Evolutionary conservation across 768 basidiomycete genomes (phyloP), one percentile per base, ranked within the genome.

Genomic region (Clathrus columnatus): DNA sequence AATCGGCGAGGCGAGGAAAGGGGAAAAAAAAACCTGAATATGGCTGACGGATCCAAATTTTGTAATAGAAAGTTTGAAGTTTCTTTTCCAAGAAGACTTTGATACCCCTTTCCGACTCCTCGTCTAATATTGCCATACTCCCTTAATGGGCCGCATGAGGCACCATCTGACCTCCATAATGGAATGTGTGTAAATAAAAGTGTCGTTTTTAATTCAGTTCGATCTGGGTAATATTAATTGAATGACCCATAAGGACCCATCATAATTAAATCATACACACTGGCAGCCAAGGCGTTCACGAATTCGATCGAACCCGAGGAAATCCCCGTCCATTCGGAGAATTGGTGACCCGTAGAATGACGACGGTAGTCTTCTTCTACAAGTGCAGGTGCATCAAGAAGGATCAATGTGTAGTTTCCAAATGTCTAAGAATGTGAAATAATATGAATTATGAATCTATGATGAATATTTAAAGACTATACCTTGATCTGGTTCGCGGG

Each of bases 181-280:
- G 94, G 94, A 48, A 97, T 91, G 65, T 97, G 94, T 2, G 80
- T 85, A 56, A 96, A 80, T 26, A 95, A 72, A 20, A 94, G 72
- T n/a, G 78, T 68, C 0, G 87, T 84, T 36, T 36, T 36, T 30
- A 75, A 69, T 18, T 54, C 60, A 54, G 67, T 61, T 32, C 61
- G 60, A 24, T 64, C 73, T 73, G 58, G 5, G 52, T 52, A 43
- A 49, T 46, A 47, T 44, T 17, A 21, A 14, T 8, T 29, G 41
- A 69, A 46, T 69, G 47, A 71, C 63, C 58, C 69, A 69, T 57
- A 68, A 65, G 42, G 69, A 68, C 2, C 68, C 68, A 18, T 68
- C 70, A 10, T 66, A 67, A 44, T 65, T 65, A 0, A 67, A 64
- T 20, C 64, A 67, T 48, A 68, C 72, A 66, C 69, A 78, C 75